Conservation (phyloP, 2,329 filamentous ascomycete species). For the Xylariaceae sp. region DNA sequence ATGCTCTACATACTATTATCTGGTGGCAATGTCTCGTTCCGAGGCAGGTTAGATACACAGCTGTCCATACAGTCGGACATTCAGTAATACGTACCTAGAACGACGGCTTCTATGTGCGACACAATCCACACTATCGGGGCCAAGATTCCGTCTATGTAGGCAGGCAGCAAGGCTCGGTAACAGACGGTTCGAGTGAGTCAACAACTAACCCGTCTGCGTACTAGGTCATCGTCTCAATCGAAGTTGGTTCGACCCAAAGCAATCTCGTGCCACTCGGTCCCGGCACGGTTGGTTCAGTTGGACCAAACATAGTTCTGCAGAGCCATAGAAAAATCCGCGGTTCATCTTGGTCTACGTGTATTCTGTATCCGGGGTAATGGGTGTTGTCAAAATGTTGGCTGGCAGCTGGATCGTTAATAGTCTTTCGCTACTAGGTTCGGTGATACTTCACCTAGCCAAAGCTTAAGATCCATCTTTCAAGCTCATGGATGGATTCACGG, state of each 20-base stretch:
- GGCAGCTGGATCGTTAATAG: not conserved
- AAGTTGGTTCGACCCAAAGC: not conserved
- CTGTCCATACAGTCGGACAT: not conserved
- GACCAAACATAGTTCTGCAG: not conserved
- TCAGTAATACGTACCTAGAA: not conserved
- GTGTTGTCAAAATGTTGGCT: not conserved
- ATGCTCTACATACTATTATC: not conserved
- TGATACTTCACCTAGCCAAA: not conserved
- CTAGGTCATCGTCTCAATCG: not conserved
- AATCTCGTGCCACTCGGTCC: not conserved
- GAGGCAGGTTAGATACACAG: not conserved
- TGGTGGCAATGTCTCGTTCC: not conserved
- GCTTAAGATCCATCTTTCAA: not conserved
- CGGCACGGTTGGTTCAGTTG: not conserved
- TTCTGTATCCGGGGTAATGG: not conserved
- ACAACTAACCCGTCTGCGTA: not conserved
- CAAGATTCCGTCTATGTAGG: not conserved
- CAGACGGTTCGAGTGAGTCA: not conserved
- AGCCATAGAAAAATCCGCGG: not conserved
- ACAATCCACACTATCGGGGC: not conserved
- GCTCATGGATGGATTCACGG: not conserved
- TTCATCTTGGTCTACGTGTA: not conserved
- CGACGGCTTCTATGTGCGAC: not conserved
- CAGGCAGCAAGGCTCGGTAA: no score
- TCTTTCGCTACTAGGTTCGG: not conserved